These are phyloP conservation scores for Daldinia sp. DNA, from an alignment of 2,329 filamentous ascomycete genomes.

Conservation along the genomic window DNA sequence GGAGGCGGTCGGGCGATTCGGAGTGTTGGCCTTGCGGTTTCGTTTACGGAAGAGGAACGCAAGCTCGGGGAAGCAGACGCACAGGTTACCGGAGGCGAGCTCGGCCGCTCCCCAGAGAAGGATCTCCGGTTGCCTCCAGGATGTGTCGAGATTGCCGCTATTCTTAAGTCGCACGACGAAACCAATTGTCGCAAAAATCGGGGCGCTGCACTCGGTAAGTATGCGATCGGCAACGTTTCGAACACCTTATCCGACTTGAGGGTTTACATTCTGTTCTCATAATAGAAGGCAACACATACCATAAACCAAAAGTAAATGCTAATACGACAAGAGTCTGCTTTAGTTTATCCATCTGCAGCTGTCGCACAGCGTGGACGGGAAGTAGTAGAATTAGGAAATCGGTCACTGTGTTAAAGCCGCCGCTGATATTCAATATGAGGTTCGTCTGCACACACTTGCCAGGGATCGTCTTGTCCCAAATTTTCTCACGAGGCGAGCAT, in stretches of 20 bases:
- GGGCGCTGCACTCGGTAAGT: constrained; percentile 12
- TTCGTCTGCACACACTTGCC: constrained; percentile 28
- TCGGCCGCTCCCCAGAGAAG: constrained; percentile 33
- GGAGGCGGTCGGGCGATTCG: constrained; percentile 1
- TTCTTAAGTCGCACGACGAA: constrained; percentile 18
- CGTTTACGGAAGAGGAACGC: constrained; percentile 12
- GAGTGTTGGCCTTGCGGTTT: constrained; percentile 1
- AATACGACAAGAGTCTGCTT: constrained; percentile 29
- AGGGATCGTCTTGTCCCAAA: constrained; percentile 23
- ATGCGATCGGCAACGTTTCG: not conserved
- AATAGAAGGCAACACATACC: constrained; percentile 3
- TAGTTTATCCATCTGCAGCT: constrained; percentile 21
- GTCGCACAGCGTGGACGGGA: constrained; percentile 34
- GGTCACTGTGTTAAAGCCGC: constrained; percentile 34
- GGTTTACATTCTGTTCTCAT: not conserved
- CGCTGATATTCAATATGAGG: constrained; percentile 30
- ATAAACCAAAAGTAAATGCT: constrained; percentile 35
- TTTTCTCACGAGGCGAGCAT: constrained; percentile 30
- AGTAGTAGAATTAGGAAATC: constrained; percentile 36
- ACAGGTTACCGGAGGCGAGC: constrained; percentile 27
- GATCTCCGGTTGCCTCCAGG: constrained; percentile 30
- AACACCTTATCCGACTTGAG: not conserved
- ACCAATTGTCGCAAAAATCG: constrained; percentile 15
- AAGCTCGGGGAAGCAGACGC: constrained; percentile 34
- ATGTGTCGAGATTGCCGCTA: constrained; percentile 19